A percentile compares a stretch with the other conserved stretches of the same genome.
Conservation (phyloP, 768 basidiomycete genomes). For the Kwoniella newhampshirensis region DNA sequence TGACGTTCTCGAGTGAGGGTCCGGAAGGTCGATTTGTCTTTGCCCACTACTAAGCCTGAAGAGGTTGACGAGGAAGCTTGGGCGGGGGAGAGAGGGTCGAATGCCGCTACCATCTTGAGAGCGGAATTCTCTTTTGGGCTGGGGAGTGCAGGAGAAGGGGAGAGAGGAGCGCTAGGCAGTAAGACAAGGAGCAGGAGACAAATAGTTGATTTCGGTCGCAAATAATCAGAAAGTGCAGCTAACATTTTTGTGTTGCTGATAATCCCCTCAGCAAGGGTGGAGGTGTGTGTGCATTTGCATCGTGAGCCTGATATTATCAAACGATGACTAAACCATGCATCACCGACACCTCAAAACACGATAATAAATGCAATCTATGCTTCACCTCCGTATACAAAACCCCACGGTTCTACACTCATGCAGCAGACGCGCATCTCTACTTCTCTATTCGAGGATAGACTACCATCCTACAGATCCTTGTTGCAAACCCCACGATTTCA, state of each 20-base stretch:
- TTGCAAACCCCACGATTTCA: constrained; percentile 36
- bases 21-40: constrained; percentile 60
- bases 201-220: not conserved
- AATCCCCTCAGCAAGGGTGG: not conserved
- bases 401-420: not conserved
- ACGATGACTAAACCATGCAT: not conserved
- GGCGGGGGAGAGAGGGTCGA: constrained; percentile 22
- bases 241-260: constrained; percentile 14
- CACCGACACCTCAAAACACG: too few species aligned
- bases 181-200: not conserved
- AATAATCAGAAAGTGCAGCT: not conserved
- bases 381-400: too few species aligned
- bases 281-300: not conserved
- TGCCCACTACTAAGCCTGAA: not conserved
- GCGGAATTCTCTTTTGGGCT: not conserved
- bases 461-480: too few species aligned
- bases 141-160: too few species aligned
- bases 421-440: too few species aligned
- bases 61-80: constrained; percentile 18
- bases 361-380: too few species aligned
- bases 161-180: not conserved
- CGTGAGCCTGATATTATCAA: not conserved
- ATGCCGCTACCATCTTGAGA: constrained; percentile 17
- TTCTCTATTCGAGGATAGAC: too few species aligned
- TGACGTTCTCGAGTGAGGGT: constrained; percentile 75